Base-by-base conservation (phyloP, 140 eudicot genomes). In the Ambrosia hybrid region DNA sequence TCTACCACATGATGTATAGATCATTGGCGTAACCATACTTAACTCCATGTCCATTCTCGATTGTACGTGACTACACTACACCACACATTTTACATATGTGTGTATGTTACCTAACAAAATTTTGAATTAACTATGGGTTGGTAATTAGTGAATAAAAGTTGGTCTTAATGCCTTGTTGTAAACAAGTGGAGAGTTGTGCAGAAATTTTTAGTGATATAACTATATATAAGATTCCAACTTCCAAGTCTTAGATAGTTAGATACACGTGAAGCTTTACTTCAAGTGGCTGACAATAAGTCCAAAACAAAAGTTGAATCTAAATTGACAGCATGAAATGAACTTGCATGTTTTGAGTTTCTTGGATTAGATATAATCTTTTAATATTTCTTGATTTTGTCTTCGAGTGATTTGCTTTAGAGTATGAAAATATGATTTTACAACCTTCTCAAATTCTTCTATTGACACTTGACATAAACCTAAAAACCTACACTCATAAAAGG, bases 211-310 rank as follows among this genome's bases (percentile, higher is more conserved):
- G 30, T 21, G 26, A 21, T 21, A 21, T 21, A 21, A 21, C 26
- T 21, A 59, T 39, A n/a, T 34, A 30, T 30, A 59, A 30, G 65
- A 30, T 59, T 59, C 65, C 65, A 9, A 59, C 4, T 59, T 30
- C 26, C 26, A 21, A 21, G 26, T 21, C 26, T 21, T 21, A 21
- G 26, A 21, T 21, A 21, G 26, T 10, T 59, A 26, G 30, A 59
- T 12, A 59, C 65, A 59, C 5, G 65, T 59, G 65, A 59, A 11
- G 16, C 65, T 59, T 33, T 59, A 33, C 65, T 59, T 59, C 65
- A 59, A 59, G 65, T 59, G 65, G 45, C 65, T 59, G 65, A 59
- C 45, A 59, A 57, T 59, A 30, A 59, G 9, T 59, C 65, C 65
- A 59, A 59, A 59, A 59, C 65, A 59, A 59, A 59, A 59, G 65